These are phyloP conservation scores for Isabelozyma gotoi DNA, from an alignment of 805 yeast species.

Conservation along the genomic window DNA sequence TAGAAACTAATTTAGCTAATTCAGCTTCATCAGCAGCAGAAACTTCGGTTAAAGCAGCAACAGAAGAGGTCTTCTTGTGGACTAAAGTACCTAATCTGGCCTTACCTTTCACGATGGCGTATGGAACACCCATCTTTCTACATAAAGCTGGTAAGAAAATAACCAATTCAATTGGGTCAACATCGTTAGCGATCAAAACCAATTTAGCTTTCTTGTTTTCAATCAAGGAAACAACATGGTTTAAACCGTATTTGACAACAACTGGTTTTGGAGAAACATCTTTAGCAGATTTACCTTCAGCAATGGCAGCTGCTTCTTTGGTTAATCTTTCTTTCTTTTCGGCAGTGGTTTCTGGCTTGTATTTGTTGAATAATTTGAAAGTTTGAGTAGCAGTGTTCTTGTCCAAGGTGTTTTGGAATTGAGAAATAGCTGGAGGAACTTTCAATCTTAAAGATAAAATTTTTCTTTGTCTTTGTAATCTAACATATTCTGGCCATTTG, in stretches of 20 bases:
- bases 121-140: conserved; percentile 99
- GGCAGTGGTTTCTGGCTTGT: conserved; percentile 96
- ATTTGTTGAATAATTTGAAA: conserved; percentile 96
- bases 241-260: conserved; percentile 96
- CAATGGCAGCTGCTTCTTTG: conserved; percentile 98
- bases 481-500: conserved; percentile 98
- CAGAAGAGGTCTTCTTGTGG: conserved; percentile 96
- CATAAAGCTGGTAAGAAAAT: conserved; percentile 97
- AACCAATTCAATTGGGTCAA: conserved; percentile 98
- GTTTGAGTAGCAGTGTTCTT: conserved; percentile 98
- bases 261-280: conserved; percentile 97
- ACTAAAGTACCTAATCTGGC: conserved; percentile 97
- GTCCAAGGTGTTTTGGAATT: conserved; percentile 94
- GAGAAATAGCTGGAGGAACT: conserved; percentile 98
- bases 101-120: conserved; percentile 97
- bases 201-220: conserved; percentile 99
- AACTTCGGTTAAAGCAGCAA: conserved; percentile 96
- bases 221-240: conserved; percentile 95
- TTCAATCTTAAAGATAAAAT: conserved; percentile 91
- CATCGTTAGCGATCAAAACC: conserved; percentile 97
- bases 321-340: conserved; percentile 99
- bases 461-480: conserved; percentile 99
- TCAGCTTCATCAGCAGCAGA: conserved; percentile 92
- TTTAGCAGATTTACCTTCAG: conserved; percentile 96
- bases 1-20: conserved; percentile 87